Percentiles rank a stretch among this genome's conserved stretches.
Conservation (phyloP, 352 stramenopile genomes). For the Globisporangium paroecandrum region DNA sequence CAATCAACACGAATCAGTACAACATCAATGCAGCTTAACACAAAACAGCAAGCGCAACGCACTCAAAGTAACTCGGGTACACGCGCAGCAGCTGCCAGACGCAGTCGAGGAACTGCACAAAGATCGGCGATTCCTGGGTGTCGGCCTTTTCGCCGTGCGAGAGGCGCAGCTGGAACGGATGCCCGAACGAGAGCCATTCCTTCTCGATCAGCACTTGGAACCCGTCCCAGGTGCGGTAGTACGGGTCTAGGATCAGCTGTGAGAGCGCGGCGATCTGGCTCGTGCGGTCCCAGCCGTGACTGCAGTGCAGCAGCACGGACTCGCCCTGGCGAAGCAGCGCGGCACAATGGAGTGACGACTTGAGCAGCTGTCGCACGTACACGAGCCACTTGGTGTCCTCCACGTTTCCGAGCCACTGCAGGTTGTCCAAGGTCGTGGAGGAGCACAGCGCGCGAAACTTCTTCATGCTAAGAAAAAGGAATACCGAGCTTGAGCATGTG, state of each 20-base stretch:
- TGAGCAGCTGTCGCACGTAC: slow-evolving; percentile 93
- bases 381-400: slow-evolving; percentile 97
- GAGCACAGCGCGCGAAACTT: slow-evolving; percentile 68
- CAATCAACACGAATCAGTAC: neutral
- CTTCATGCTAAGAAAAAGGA: slow-evolving; percentile 45
- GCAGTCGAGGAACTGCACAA: slow-evolving; percentile 85
- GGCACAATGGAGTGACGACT: slow-evolving; percentile 89
- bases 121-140: slow-evolving; percentile 80
- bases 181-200: slow-evolving; percentile 79
- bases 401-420: slow-evolving; percentile 89
- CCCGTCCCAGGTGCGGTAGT: slow-evolving; percentile 72
- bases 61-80: slow-evolving; percentile 96
- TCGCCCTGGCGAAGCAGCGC: slow-evolving; percentile 88
- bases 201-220: slow-evolving; percentile 85
- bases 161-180: slow-evolving; percentile 77
- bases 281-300: slow-evolving; percentile 85
- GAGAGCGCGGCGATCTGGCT: slow-evolving; percentile 85
- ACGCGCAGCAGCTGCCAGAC: slow-evolving; percentile 86
- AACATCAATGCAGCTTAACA: neutral
- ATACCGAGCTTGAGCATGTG: neutral
- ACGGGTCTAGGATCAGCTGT: slow-evolving; percentile 74
- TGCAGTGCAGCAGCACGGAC: slow-evolving; percentile 82
- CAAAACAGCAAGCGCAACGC: slow-evolving; percentile 14
- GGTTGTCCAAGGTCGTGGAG: slow-evolving; percentile 87
- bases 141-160: slow-evolving; percentile 77